Conservation (phyloP, 208 protist genomes). For the Crithidia fasciculata region DNA sequence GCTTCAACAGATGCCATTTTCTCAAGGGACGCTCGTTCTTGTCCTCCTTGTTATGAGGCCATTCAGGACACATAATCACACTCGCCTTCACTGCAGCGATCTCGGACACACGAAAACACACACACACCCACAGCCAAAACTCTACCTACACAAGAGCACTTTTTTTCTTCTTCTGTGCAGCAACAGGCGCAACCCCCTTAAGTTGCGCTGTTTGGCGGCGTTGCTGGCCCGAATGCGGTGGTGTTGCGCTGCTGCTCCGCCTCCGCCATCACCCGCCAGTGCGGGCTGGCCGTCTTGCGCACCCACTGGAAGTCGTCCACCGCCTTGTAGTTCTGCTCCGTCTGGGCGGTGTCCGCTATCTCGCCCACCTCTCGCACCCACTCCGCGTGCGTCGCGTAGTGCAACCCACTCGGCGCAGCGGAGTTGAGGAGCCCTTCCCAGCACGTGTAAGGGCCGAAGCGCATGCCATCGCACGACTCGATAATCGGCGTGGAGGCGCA, state of each 20-base stretch:
- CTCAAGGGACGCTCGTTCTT: no score
- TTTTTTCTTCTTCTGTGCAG: neutral
- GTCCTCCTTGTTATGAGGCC: no score
- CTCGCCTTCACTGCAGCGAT: no score
- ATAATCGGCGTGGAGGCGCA: slow-evolving; percentile 86
- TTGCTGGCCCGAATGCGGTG: slow-evolving; percentile 25
- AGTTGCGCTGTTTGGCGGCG: slow-evolving; percentile 2
- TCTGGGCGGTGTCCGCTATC: slow-evolving; percentile 38
- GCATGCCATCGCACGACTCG: slow-evolving; percentile 68
- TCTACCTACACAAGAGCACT: neutral
- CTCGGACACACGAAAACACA: no score
- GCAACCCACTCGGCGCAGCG: slow-evolving; percentile 16
- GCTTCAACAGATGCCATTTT: no score
- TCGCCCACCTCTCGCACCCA: slow-evolving; percentile 74
- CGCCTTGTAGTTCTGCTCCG: slow-evolving; percentile 46
- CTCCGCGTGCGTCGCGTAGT: slow-evolving; percentile 50
- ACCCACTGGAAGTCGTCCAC: slow-evolving; percentile 92
- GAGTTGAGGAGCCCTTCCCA: slow-evolving; percentile 73
- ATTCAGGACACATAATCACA: no score
- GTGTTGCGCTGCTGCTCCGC: slow-evolving; percentile 32
- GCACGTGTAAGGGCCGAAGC: slow-evolving; percentile 80
- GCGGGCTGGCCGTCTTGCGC: slow-evolving; percentile 73
- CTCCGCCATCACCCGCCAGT: slow-evolving; percentile 72
- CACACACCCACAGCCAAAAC: neutral
- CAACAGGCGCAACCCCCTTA: neutral